Base-by-base conservation (phyloP, 2,329 filamentous ascomycete species). In the Trichoderma pleuroti region DNA sequence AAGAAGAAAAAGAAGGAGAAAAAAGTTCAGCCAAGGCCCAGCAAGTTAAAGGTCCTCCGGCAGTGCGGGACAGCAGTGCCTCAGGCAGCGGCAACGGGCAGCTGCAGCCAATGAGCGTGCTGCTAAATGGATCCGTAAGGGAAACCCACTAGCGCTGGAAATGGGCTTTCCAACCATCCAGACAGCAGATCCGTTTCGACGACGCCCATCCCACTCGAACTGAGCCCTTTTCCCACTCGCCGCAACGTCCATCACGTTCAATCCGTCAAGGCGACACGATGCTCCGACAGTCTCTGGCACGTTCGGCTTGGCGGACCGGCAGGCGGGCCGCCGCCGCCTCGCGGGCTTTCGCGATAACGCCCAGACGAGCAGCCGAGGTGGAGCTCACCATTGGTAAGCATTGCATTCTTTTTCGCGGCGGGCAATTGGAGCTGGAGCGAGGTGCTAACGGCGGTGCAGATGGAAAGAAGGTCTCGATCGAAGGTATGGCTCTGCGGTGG, bases 401-500 rank as follows among this genome's bases (percentile, higher is more conserved):
- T 74, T 42, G 8, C n/a, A 42, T 42, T n/a, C 57, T 46, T 30
- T 68, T 61, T 34, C 75, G 49, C 12, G 64, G 71, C 60, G 67
- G 62, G 74, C 80, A 76, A 79, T 81, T 81, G 79, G 73, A 63
- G 32, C 69, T 36, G 52, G 57, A 61, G 72, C 52, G 21, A 34
- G 46, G 72, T 73, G 77, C 80, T 83, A 77, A 83, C 78, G 57
- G 49, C 49, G 70, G 59, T 76, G 57, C 60, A 94, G 95, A 99
- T 89, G 96, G 95, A 81, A 97, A 97, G 87, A 97, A 98, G 85
- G 92, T 99, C 70, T 97, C 94, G 74, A 94, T 99, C 82, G 94
- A 98, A 92, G 93, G 94, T 97, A 91, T 76, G 78, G 52, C 69
- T 71, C 65, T 68, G 57, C 60, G 71, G 69, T 72, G 34, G 63